Percentiles rank a stretch among this genome's conserved stretches.
phyloP scores from a whole-genome alignment of 768 basidiomycete species.

The Cyathus striatus region DNA sequence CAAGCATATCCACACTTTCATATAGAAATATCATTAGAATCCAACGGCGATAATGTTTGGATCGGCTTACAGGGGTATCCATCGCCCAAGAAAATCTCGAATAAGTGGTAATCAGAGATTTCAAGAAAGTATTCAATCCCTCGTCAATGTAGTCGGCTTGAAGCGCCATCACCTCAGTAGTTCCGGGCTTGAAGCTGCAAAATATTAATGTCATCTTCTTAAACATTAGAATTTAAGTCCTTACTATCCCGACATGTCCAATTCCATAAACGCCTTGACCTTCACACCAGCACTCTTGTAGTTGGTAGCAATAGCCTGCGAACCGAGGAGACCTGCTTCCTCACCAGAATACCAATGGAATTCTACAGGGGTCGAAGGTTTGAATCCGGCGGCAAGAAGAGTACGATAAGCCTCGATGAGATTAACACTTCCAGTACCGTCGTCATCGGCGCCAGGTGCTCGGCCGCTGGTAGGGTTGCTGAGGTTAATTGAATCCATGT shows the following conservation, averaged over 20 bases:
- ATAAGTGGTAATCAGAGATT: slow-evolving; percentile 27
- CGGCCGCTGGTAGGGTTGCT: slow-evolving; percentile 30
- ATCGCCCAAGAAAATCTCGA: slow-evolving; percentile 30
- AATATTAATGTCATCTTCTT: slow-evolving; percentile 3
- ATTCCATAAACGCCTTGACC: slow-evolving; percentile 46
- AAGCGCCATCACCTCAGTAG: slow-evolving; percentile 33
- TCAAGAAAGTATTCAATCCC: slow-evolving; percentile 41
- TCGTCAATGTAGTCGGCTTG: slow-evolving; percentile 34
- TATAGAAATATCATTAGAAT: neutral
- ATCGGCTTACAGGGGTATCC: slow-evolving; percentile 27
- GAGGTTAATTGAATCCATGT: slow-evolving; percentile 38
- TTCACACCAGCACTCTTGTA: slow-evolving; percentile 40
- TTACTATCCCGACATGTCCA: slow-evolving; percentile 36
- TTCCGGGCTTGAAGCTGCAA: slow-evolving; percentile 41
- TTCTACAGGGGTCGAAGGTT: slow-evolving; percentile 34
- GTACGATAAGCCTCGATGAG: slow-evolving; percentile 36
- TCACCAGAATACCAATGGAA: slow-evolving; percentile 46
- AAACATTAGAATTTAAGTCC: slow-evolving; percentile 2
- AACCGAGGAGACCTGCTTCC: slow-evolving; percentile 42
- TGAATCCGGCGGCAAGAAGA: slow-evolving; percentile 31
- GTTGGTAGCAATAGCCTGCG: slow-evolving; percentile 46
- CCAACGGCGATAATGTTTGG: neutral
- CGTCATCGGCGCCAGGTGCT: slow-evolving; percentile 47
- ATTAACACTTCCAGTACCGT: slow-evolving; percentile 41
- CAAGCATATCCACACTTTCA: slow-evolving; percentile 33